These are phyloP conservation scores for Vickermania ingenoplastis DNA, from an alignment of 208 protist genomes.

Conservation along the genomic window DNA sequence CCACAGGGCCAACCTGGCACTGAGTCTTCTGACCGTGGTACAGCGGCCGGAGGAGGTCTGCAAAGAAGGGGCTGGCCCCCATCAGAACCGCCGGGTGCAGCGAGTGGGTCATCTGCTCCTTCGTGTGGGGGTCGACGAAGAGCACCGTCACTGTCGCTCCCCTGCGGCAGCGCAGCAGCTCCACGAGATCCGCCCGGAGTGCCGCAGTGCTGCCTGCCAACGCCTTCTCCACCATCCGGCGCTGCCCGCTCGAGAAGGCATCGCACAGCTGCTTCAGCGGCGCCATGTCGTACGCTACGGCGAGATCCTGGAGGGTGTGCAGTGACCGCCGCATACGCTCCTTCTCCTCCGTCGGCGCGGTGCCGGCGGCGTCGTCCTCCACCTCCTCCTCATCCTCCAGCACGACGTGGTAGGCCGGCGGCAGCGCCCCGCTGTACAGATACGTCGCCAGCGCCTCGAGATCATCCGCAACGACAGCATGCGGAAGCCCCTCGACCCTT, in stretches of 20 bases:
- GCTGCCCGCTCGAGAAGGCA: slow-evolving; percentile 25
- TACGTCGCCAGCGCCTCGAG: slow-evolving; percentile 55
- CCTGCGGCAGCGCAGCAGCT: slow-evolving; percentile 18
- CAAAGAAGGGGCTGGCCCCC: slow-evolving; percentile 51
- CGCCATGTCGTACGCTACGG: slow-evolving; percentile 32
- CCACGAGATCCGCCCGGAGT: slow-evolving; percentile 42
- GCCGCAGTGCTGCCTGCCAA: slow-evolving; percentile 23
- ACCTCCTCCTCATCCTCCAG: slow-evolving; percentile 46
- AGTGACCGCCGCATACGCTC: slow-evolving; percentile 18
- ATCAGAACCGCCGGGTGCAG: slow-evolving; percentile 62
- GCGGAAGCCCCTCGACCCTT: slow-evolving; percentile 43
- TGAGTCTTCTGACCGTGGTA: slow-evolving; percentile 29
- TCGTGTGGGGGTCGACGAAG: slow-evolving; percentile 73
- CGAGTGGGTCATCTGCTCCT: slow-evolving; percentile 36
- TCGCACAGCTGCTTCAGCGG: slow-evolving; percentile 40
- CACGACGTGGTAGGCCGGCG: slow-evolving; percentile 29
- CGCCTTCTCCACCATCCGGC: slow-evolving; percentile 22
- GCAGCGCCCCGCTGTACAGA: slow-evolving; percentile 61
- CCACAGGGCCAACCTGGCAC: slow-evolving; percentile 38
- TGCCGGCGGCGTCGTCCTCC: slow-evolving; percentile 7
- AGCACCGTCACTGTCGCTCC: slow-evolving; percentile 59
- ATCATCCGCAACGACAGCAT: slow-evolving; percentile 35
- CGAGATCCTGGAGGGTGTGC: slow-evolving; percentile 22
- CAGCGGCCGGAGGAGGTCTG: slow-evolving; percentile 60
- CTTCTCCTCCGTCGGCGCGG: slow-evolving; percentile 1